These are phyloP conservation scores for Epichloe coenophiala DNA, from an alignment of 2,329 filamentous ascomycete genomes.

Conservation along the genomic window DNA sequence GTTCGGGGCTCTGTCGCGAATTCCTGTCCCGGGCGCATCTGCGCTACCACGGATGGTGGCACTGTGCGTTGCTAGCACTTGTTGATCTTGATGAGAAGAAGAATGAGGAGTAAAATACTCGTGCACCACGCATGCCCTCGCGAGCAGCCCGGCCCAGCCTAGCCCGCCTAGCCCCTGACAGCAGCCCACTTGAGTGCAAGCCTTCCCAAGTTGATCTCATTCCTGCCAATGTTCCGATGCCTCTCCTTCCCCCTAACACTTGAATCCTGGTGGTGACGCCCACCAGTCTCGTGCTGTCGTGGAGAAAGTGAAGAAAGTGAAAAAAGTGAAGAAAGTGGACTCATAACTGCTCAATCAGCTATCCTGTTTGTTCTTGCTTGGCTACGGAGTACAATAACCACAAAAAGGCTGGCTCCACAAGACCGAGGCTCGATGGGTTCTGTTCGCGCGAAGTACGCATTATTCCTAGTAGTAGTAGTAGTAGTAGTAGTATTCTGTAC, in stretches of 20 bases:
- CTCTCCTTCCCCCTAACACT: too few species aligned
- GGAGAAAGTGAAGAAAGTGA: too few species aligned
- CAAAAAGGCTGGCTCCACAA: neutral
- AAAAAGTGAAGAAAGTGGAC: too few species aligned
- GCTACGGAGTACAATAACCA: neutral
- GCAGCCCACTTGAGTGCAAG: neutral
- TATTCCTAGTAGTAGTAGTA: too few species aligned
- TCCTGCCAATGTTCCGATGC: neutral
- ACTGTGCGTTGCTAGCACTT: too few species aligned
- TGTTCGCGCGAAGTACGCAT: neutral
- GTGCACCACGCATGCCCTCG: neutral
- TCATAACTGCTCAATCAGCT: neutral
- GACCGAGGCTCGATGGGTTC: neutral
- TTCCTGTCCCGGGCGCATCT: too few species aligned
- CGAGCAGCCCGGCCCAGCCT: neutral
- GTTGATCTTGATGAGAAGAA: too few species aligned
- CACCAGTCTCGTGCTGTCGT: too few species aligned
- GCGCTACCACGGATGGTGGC: too few species aligned
- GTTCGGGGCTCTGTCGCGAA: too few species aligned
- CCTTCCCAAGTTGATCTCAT: neutral
- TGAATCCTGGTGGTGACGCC: too few species aligned
- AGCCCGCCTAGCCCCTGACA: neutral
- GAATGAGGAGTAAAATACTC: neutral
- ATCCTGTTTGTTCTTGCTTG: neutral
- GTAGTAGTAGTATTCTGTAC: neutral